phyloP scores from a whole-genome alignment of 148 eudicot genomes.

The Polygonum maritimum region DNA sequence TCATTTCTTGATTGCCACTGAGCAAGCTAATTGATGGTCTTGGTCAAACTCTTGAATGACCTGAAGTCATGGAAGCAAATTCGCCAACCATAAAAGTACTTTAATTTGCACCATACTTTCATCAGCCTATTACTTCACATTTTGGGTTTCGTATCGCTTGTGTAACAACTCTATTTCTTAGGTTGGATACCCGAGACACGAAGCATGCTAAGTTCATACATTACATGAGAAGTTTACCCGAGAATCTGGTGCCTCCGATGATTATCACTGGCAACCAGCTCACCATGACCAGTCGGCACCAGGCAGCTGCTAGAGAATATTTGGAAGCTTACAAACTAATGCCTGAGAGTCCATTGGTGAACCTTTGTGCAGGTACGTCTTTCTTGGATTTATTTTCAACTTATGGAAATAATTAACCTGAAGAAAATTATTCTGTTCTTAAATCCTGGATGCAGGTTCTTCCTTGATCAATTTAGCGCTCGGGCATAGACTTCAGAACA shows the following conservation, averaged over 20 bases:
- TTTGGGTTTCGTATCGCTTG: neutral
- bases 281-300: slow-evolving; percentile 76
- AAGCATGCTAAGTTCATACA: slow-evolving; percentile 58
- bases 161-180: slow-evolving; percentile 20
- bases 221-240: slow-evolving; percentile 39
- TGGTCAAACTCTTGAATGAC: neutral
- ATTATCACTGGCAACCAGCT: slow-evolving; percentile 64
- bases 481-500: slow-evolving; percentile 81
- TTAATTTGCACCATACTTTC: neutral
- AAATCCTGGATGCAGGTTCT: slow-evolving; percentile 31
- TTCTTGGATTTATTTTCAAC: neutral
- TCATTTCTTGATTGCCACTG: neutral
- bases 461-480: slow-evolving; percentile 75
- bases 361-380: slow-evolving; percentile 63
- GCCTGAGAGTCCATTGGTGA: slow-evolving; percentile 74
- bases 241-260: slow-evolving; percentile 72
- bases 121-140: neutral
- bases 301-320: slow-evolving; percentile 81
- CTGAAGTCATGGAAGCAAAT: neutral
- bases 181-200: slow-evolving; percentile 49
- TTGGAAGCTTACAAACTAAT: slow-evolving; percentile 74
- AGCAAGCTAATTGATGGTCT: neutral
- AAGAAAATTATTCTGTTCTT: neutral
- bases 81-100: neutral
- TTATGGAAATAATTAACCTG: neutral